Base-by-base conservation (phyloP, 352 stramenopile genomes). In the Globisporangium yorkense region DNA sequence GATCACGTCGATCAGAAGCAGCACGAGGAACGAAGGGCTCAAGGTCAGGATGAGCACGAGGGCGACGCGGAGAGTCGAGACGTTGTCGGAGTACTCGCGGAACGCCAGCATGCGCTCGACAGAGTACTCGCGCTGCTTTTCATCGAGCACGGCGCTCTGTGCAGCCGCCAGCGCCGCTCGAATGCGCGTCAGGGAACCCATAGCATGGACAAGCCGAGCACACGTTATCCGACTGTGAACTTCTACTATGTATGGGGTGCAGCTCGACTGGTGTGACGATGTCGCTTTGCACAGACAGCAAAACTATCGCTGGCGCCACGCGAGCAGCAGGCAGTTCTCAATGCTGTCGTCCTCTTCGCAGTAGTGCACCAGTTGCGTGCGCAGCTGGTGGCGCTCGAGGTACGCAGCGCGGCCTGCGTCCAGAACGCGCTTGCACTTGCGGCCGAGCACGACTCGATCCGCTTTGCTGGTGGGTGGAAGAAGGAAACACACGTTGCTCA, bases 321-420 rank as follows among this genome's bases (percentile, higher is more conserved):
- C 80, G 46, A 93, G 72, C 21, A 93, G 59, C 49, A 93, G 60
- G 51, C 84, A 93, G 56, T 93, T 93, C 55, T 93, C 84, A 37
- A 93, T 73, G 49, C 81, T 93, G 45, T 91, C 84, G 12, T 63
- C 57, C 16, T 78, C 72, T 41, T 84, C 71, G 52, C 84, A 93
- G 70, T 93, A 93, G 59, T 93, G 75, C 18, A 93, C 77, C 21
- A 93, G 71, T 46, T 83, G 71, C 29, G 81, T 84, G 37, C 88
- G 65, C 16, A 93, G 51, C 44, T 76, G 66, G 2, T 76, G 63
- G 7, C 73, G 53, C 47, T 64, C 51, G 18, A 93, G 62, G 49
- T 83, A 93, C 35, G 64, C 68, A 5, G 76, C 72, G n/a, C 84
- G 78, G 0, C 84, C 84, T 35, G 79, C 74, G 53, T 93, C 81